Conservation (phyloP, 495 filamentous ascomycete species). For the Aspergillus cavernicola region DNA sequence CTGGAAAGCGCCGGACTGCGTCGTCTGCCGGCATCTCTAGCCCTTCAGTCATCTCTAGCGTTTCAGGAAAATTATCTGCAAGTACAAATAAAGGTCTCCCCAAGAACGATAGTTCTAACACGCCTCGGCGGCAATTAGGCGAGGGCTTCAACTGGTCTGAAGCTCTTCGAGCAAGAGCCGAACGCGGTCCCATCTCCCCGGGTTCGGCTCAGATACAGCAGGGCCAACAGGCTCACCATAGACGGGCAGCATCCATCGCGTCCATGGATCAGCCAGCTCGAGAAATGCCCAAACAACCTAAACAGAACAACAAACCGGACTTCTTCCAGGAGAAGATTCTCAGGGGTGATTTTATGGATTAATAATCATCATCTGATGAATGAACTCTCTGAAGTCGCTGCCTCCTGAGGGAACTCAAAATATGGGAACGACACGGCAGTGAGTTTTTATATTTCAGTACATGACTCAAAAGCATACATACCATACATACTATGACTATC, state of each 20-base stretch:
- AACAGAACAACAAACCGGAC: constrained; percentile 75
- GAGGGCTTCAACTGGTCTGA: constrained; percentile 95
- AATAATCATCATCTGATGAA: constrained; percentile 12
- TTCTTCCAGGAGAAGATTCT: constrained; percentile 94
- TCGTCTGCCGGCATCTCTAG: constrained; percentile 17
- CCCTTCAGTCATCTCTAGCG: constrained; percentile 13
- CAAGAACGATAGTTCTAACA: constrained; percentile 46
- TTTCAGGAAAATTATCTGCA: constrained; percentile 34
- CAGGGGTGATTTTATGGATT: constrained; percentile 98
- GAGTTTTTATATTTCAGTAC: background rate
- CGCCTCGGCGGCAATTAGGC: constrained; percentile 59
- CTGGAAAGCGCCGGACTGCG: constrained; percentile 22
- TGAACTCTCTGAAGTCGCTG: background rate
- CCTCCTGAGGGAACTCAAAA: background rate
- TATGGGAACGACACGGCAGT: background rate
- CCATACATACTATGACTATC: background rate
- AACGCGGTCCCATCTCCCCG: constrained; percentile 63
- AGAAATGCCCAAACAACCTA: constrained; percentile 64
- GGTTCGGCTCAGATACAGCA: constrained; percentile 29
- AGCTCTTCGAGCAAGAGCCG: constrained; percentile 82
- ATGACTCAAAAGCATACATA: background rate
- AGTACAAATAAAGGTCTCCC: constrained; percentile 35
- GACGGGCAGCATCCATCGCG: constrained; percentile 59
- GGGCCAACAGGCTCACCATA: constrained; percentile 36
- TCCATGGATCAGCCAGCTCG: constrained; percentile 64